Conservation (phyloP, 2,329 filamentous ascomycete genomes). For the Neonectria coccinea region DNA sequence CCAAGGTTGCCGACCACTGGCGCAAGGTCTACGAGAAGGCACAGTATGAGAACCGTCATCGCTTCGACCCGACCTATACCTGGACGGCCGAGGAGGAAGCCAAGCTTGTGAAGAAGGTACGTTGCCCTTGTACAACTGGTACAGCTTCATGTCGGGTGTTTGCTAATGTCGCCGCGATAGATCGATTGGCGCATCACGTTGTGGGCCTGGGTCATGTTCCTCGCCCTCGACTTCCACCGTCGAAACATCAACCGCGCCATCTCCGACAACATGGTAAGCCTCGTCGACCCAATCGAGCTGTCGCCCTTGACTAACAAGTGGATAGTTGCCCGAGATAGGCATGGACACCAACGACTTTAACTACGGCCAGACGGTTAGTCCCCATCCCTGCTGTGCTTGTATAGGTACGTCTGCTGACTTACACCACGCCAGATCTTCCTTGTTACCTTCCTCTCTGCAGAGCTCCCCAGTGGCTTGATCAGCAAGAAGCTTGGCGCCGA, state of each 20-base stretch:
- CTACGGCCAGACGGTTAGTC: conserved; percentile 54
- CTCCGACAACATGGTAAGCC: conserved; percentile 52
- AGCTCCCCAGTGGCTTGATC: conserved; percentile 62
- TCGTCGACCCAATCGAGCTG: not conserved
- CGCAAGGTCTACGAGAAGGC: conserved; percentile 65
- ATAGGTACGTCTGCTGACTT: not conserved
- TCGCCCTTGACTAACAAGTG: conserved; percentile 12
- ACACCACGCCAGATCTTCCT: conserved; percentile 53
- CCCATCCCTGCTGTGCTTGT: conserved; percentile 2
- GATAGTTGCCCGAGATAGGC: conserved; percentile 52
- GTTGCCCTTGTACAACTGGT: too few species aligned
- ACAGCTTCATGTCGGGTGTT: not conserved
- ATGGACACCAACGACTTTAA: conserved; percentile 61
- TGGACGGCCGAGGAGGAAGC: conserved; percentile 63
- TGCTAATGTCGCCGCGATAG: conserved; percentile 46
- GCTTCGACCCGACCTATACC: conserved; percentile 61
- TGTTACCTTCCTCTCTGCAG: conserved; percentile 59
- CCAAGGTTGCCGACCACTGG: conserved; percentile 65
- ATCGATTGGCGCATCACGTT: conserved; percentile 59
- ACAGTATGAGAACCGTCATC: conserved; percentile 70
- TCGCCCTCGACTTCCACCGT: conserved; percentile 59
- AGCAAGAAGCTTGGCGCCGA: conserved; percentile 65
- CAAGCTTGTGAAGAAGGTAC: conserved; percentile 58
- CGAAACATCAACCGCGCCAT: conserved; percentile 60
- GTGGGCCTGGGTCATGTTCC: conserved; percentile 62